These are phyloP conservation scores for Tephrocybe sp. DNA, from an alignment of 768 basidiomycete species.

Conservation along the genomic window DNA sequence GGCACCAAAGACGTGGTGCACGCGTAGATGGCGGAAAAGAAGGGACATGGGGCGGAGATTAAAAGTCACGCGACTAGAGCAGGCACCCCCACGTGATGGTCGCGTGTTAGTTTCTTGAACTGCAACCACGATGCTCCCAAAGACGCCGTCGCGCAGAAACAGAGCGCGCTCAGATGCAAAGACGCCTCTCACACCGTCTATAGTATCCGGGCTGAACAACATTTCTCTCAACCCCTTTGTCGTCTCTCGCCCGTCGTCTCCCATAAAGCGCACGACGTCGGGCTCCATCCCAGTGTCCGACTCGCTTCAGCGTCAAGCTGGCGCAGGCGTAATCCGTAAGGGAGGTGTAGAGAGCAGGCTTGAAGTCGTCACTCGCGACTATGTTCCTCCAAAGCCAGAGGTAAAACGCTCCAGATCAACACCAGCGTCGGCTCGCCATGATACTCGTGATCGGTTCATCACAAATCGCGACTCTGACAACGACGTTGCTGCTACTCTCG, in stretches of 20 bases:
- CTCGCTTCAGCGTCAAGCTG: constrained; percentile 61
- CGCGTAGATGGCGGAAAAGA: constrained; percentile 81
- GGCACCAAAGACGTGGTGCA: constrained; percentile 93
- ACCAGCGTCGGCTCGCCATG: constrained; percentile 59
- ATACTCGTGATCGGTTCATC: constrained; percentile 71
- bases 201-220: constrained; percentile 40
- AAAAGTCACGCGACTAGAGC: not conserved
- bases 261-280: constrained; percentile 59
- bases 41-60: constrained; percentile 56
- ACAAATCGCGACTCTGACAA: constrained; percentile 53
- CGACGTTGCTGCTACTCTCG: constrained; percentile 64
- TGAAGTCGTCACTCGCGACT: constrained; percentile 77
- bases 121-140: constrained; percentile 24
- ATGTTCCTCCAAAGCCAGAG: constrained; percentile 66
- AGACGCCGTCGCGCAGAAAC: constrained; percentile 48
- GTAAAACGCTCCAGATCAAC: constrained; percentile 75
- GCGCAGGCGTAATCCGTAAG: constrained; percentile 67
- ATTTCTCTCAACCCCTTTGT: constrained; percentile 66
- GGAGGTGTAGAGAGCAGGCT: constrained; percentile 78
- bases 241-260: constrained; percentile 59
- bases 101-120: constrained; percentile 2
- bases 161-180: constrained; percentile 50
- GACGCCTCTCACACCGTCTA: constrained; percentile 50
- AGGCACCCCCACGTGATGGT: not conserved
- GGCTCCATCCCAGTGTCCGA: constrained; percentile 50